These are phyloP conservation scores for Neocucurbitaria cava DNA, from an alignment of 2,329 filamentous ascomycete species.

Conservation along the genomic window DNA sequence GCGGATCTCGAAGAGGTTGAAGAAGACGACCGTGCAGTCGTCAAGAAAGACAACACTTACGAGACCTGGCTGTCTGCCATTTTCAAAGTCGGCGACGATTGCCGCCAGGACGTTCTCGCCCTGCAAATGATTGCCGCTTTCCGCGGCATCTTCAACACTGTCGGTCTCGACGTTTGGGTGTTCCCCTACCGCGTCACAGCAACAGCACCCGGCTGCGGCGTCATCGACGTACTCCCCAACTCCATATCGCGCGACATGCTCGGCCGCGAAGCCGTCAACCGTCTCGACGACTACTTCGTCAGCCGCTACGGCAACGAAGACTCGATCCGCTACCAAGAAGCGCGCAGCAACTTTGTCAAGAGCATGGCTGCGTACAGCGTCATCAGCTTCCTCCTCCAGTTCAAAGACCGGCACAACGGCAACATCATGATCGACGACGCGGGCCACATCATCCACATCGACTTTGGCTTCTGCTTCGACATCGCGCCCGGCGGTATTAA, in stretches of 20 bases:
- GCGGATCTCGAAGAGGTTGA: constrained; percentile 35
- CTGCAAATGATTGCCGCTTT: constrained; percentile 98
- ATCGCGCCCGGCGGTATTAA: constrained; percentile 96
- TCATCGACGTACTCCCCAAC: constrained; percentile 97
- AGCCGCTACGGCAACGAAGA: constrained; percentile 98
- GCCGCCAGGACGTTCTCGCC: constrained; percentile 93
- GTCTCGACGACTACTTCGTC: constrained; percentile 97
- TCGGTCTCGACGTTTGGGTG: constrained; percentile 95
- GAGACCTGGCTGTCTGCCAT: constrained; percentile 99
- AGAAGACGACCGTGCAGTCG: constrained; percentile 41
- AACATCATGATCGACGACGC: constrained; percentile 99
- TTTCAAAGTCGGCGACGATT: constrained; percentile 99
- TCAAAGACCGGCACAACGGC: constrained; percentile 99
- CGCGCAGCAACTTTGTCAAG: constrained; percentile 97
- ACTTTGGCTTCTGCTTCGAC: constrained; percentile 99
- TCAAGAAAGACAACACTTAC: constrained; percentile 63
- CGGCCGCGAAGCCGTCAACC: constrained; percentile 95
- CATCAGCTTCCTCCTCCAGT: constrained; percentile 94
- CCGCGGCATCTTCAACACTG: constrained; percentile 92
- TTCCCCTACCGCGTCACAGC: constrained; percentile 97
- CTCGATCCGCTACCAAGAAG: constrained; percentile 91
- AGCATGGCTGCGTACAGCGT: constrained; percentile 98
- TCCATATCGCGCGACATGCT: constrained; percentile 99
- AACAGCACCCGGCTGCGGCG: constrained; percentile 94
- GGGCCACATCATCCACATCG: constrained; percentile 97